Evolutionary conservation across 495 filamentous ascomycete species (phyloP).

Genomic region (Neurospora hispaniola): DNA sequence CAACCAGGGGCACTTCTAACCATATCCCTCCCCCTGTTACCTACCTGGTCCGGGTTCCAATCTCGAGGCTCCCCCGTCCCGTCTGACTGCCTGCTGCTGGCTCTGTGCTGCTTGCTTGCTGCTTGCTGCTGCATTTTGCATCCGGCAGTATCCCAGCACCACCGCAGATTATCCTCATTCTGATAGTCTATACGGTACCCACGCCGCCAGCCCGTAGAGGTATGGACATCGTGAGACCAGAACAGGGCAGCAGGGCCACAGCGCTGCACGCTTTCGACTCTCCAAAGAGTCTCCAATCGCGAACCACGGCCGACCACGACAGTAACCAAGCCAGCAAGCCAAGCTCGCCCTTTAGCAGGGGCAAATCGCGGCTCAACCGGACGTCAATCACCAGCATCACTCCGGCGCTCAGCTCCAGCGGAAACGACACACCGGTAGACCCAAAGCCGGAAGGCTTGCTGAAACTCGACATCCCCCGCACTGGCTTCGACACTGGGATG

Average conservation of each 20-base stretch:
- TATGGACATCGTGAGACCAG: neutral
- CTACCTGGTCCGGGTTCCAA: neutral
- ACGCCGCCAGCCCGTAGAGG: neutral
- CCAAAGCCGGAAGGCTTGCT: slow-evolving; percentile 4
- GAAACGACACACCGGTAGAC: slow-evolving; percentile 9
- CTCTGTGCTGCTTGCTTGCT: slow-evolving; percentile 5
- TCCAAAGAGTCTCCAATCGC: neutral
- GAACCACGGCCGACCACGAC: neutral
- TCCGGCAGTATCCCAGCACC: neutral
- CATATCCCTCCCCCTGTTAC: slow-evolving; percentile 1
- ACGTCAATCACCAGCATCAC: neutral
- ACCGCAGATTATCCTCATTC: neutral
- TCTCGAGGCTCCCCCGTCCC: neutral
- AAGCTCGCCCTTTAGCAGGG: neutral
- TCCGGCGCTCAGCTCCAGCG: neutral
- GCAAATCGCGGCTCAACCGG: neutral
- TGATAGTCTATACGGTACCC: neutral
- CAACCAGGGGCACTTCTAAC: neutral
- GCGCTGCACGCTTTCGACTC: neutral
- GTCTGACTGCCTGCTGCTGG: neutral
- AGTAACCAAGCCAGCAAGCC: neutral
- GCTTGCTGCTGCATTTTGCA: slow-evolving; percentile 2
- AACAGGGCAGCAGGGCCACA: neutral
- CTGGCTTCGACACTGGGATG: slow-evolving; percentile 17
- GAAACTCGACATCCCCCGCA: neutral